Evolutionary conservation across 139 green algal species (phyloP).

Genomic region (Coccomyxa sp.): DNA sequence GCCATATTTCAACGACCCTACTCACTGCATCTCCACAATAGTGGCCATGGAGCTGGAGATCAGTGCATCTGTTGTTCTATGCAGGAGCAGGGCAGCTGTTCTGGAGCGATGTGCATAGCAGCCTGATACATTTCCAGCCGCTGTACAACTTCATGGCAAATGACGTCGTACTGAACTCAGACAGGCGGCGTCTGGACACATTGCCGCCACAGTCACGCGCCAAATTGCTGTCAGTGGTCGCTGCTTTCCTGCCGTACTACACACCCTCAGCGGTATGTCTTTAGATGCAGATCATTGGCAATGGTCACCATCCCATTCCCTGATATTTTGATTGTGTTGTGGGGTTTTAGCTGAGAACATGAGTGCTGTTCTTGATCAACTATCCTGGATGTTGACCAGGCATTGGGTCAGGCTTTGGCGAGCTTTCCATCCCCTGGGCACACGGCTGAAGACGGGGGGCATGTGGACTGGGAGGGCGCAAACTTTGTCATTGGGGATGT

Average conservation of each 20-base stretch:
- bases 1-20: not conserved
- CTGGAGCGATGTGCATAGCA: conserved; percentile 65
- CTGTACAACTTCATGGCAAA: conserved; percentile 55
- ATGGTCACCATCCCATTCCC: not conserved
- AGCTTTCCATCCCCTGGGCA: conserved; percentile 31
- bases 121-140: conserved; percentile 47
- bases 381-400: not conserved
- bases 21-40: not conserved
- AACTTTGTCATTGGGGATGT: conserved; percentile 52
- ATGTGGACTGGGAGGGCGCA: conserved; percentile 19
- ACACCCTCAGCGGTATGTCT: conserved; percentile 7
- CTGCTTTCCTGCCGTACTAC: conserved; percentile 71
- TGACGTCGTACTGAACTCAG: conserved; percentile 22
- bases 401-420: conserved; percentile 17
- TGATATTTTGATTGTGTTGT: not conserved
- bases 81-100: conserved; percentile 68
- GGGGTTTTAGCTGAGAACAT: not conserved
- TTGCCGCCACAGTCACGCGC: conserved; percentile 39
- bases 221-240: conserved; percentile 43
- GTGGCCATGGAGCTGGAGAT: not conserved
- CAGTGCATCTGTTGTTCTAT: not conserved
- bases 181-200: conserved; percentile 24
- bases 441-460: conserved; percentile 13
- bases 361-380: not conserved
- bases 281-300: not conserved